A percentile compares a stretch with the other conserved stretches of the same genome.
Evolutionary conservation across 2,329 filamentous ascomycete species (phyloP).

Genomic region (Pseudocercospora crystallina): DNA sequence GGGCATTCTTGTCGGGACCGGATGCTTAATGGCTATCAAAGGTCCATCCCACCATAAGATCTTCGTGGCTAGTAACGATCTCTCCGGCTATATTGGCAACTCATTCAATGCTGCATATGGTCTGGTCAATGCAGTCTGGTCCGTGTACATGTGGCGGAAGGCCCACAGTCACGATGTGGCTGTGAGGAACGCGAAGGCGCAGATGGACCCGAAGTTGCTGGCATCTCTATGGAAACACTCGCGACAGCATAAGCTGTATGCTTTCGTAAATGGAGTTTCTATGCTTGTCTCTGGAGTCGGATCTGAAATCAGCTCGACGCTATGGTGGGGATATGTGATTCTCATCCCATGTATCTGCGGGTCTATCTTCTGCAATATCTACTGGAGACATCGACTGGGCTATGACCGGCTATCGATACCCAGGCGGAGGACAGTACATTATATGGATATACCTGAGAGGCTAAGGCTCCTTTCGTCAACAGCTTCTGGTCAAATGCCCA

Average conservation of each 20-base stretch:
- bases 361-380: conserved; percentile 11
- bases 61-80: conserved; percentile 51
- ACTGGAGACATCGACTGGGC: conserved; percentile 12
- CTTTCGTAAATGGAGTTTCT: conserved; percentile 46
- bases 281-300: conserved; percentile 51
- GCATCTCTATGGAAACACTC: conserved; percentile 31
- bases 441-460: background rate
- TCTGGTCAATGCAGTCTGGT: conserved; percentile 52
- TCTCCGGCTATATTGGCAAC: conserved; percentile 59
- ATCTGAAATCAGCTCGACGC: conserved; percentile 51
- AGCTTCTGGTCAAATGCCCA: background rate
- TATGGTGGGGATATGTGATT: conserved; percentile 56
- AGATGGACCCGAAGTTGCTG: conserved; percentile 8
- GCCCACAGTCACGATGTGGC: conserved; percentile 41
- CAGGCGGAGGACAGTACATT: background rate
- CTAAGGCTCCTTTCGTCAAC: background rate
- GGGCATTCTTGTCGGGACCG: conserved; percentile 51
- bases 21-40: conserved; percentile 56
- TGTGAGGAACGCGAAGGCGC: conserved; percentile 18
- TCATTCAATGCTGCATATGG: conserved; percentile 51
- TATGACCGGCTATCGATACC: conserved; percentile 11
- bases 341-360: conserved; percentile 51
- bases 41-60: conserved; percentile 37
- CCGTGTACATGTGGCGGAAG: conserved; percentile 43
- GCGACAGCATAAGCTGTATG: conserved; percentile 47